Base-by-base conservation (phyloP, 2,329 filamentous ascomycete species). In the Diaporthe velutina region DNA sequence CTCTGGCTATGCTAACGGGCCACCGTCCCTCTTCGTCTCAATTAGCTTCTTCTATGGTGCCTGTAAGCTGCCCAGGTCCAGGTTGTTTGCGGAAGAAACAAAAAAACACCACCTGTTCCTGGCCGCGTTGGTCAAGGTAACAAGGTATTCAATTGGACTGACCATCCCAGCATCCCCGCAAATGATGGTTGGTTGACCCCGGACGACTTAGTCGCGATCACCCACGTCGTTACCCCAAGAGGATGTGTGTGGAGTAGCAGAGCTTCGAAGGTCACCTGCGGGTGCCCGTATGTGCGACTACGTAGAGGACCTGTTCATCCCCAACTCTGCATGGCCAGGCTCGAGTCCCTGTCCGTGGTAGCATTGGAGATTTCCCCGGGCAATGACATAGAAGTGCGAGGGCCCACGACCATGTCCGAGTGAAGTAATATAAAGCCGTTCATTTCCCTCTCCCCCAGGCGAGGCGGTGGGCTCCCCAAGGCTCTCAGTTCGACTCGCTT, bases 311-410 rank as follows among this genome's bases (percentile, higher is more conserved):
- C 45, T 50, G 61, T 52, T 52, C 61, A 50, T 67, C 61, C 45
- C 61, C 61, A 67, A 67, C 64, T n/a, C 33, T n/a, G 61, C 61
- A 38, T 17, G 19, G 8, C 61, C 42, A 67, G 61, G 64, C 45
- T 52, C 64, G 64, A 52, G 64, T 68, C 64, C 64, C 64, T 68
- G 64, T 38, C 64, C 64, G 48, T 52, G 64, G 64, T 68, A 54
- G 48, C 48, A 68, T 68, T 68, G 64, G 64, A 68, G 64, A 68
- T 54, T 30, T 38, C 64, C 48, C 64, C 64, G n/a, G 48, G 45
- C 48, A 45, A 68, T 68, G 64, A 68, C 64, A 68, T 52, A 52
- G 48, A 40, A 68, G 48, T 30, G 48, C 64, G 64, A 68, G 64
- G 30, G 13, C 33, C 45, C 8, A 42, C 38, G 25, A 40, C 45